Base-by-base conservation (phyloP, 2,329 filamentous ascomycete genomes). In the Teratosphaeria viscida region DNA sequence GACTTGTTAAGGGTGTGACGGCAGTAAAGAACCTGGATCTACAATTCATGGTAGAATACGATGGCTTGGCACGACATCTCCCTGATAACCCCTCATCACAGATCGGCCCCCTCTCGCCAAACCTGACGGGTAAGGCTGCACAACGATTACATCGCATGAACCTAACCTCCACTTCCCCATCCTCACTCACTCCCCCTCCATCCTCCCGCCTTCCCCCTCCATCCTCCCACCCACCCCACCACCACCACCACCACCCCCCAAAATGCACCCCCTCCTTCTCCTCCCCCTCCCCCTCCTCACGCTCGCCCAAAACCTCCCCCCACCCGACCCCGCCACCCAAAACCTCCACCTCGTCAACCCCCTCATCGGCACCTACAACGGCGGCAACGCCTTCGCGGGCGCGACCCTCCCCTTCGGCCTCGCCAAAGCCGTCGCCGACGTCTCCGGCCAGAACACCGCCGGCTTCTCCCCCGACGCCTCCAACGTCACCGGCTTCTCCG, bases 401-500 rank as follows among this genome's bases (percentile, higher is more conserved):
- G 65, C 63, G 14, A 54, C 27, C 3, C 32, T 54, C 27, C 54
- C 54, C 32, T 59, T 26, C 27, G 73, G 73, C 29, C 75, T 78
- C 72, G 76, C 73, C 7, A 78, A 78, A 72, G 75, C 75, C 5
- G 76, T 76, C 1, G 74, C 76, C 14, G 75, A 78, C 57, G 73
- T 77, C 11, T 71, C 76, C 56, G 76, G 74, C 61, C 80, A 74
- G 63, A 82, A 83, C 56, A 80, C 82, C 58, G 81, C 78, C 34
- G 82, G 82, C 1, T 85, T 82, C 66, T 78, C 79, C 7, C 78
- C 76, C 12, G 76, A 77, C 55, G 68, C 70, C 34, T 73, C 70
- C 58, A 75, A 75, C 49, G 70, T 78, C 14, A 78, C 75, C 3
- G 76, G 76, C 11, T 78, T 78, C 61, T 75, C 72, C 11, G 68